Evolutionary conservation across 345 rosid genomes (phyloP).

Genomic region (Eutrema japonicum): DNA sequence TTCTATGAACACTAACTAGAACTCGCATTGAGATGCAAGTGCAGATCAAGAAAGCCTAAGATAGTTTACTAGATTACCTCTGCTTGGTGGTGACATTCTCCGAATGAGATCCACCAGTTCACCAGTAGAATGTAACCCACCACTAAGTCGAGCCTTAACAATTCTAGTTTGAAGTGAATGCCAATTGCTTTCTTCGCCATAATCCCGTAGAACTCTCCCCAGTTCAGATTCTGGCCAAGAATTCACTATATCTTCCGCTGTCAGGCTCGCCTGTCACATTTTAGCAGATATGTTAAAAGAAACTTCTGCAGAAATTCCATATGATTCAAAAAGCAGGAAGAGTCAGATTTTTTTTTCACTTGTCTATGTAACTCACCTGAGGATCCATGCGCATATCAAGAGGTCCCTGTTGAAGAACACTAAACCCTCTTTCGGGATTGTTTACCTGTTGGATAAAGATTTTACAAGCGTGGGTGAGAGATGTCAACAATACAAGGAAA

Average conservation of each 20-base stretch:
- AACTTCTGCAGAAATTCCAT: slow-evolving; percentile 15
- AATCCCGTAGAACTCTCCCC: slow-evolving; percentile 73
- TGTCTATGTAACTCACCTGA: slow-evolving; percentile 49
- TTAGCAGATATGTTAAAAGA: slow-evolving; percentile 43
- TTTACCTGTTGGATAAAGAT: slow-evolving; percentile 57
- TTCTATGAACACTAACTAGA: slow-evolving; percentile 2
- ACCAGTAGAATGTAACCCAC: slow-evolving; percentile 87
- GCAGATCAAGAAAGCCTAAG: neutral
- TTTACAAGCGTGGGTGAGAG: slow-evolving; percentile 1
- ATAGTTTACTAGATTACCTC: slow-evolving; percentile 48
- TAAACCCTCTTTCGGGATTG: slow-evolving; percentile 87
- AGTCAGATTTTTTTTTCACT: neutral
- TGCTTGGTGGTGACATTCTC: slow-evolving; percentile 48
- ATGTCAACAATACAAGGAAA: slow-evolving; percentile 10
- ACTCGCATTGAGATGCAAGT: slow-evolving; percentile 15
- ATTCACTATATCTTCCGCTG: slow-evolving; percentile 83
- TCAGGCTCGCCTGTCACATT: slow-evolving; percentile 67
- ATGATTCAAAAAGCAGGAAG: slow-evolving; percentile 27
- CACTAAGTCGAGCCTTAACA: slow-evolving; percentile 62
- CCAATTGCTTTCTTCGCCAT: slow-evolving; percentile 94
- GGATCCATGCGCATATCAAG: slow-evolving; percentile 99
- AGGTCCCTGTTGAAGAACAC: slow-evolving; percentile 81
- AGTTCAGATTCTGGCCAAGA: slow-evolving; percentile 86
- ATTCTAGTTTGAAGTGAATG: slow-evolving; percentile 65
- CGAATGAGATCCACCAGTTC: slow-evolving; percentile 74